Percentiles rank a stretch among this genome's conserved stretches.
Conservation (phyloP, 306 rosid species). For the Cercis canadensis region DNA sequence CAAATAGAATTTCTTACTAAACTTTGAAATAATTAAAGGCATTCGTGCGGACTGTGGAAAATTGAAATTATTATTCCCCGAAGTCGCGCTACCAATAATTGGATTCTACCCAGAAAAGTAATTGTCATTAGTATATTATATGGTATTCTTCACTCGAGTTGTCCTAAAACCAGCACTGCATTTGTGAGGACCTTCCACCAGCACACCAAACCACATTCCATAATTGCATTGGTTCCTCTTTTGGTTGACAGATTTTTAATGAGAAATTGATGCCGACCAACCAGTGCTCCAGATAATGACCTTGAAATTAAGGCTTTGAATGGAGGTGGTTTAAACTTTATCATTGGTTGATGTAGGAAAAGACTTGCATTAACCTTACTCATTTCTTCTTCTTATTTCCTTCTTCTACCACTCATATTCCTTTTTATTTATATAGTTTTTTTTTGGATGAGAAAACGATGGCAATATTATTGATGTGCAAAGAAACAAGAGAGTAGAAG, state of each 20-base stretch:
- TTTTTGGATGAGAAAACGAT: no score
- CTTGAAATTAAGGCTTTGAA: slow-evolving; percentile 32
- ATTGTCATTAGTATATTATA: neutral
- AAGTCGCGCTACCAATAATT: slow-evolving; percentile 28
- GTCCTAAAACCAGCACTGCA: neutral
- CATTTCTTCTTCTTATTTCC: slow-evolving; percentile 21
- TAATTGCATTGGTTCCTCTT: neutral
- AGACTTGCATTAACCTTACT: no score
- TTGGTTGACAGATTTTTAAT: neutral
- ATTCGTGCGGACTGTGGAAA: neutral
- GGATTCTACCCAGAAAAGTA: slow-evolving; percentile 15
- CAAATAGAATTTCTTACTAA: slow-evolving; percentile 4
- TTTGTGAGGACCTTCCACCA: neutral
- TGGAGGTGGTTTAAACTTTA: slow-evolving; percentile 41
- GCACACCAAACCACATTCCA: neutral
- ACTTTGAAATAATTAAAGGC: slow-evolving; percentile 24
- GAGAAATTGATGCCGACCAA: slow-evolving; percentile 39
- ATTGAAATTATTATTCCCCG: slow-evolving; percentile 13
- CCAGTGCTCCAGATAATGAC: slow-evolving; percentile 37
- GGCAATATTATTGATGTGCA: neutral
- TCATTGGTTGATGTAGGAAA: slow-evolving; percentile 48
- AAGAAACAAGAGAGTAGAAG: no score
- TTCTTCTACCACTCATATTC: no score
- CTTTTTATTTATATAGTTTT: no score
- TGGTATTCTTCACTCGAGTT: neutral